Percentiles rank a stretch among this genome's conserved stretches.
phyloP scores from a whole-genome alignment of 2,329 filamentous ascomycete genomes.

The Diaporthe sp. region DNA sequence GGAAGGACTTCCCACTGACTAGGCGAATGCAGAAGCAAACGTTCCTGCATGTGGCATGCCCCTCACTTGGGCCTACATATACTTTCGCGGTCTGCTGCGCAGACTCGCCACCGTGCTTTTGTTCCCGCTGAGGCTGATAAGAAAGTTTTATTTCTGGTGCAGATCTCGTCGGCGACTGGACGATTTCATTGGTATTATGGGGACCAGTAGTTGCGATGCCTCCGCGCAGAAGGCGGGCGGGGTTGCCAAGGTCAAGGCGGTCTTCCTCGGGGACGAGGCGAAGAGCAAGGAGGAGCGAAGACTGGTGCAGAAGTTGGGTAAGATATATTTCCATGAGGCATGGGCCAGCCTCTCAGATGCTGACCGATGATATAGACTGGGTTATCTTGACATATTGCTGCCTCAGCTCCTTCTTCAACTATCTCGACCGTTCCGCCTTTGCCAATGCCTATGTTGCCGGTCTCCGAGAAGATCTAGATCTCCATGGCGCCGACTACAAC shows the following conservation, averaged over 20 bases:
- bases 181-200: neutral
- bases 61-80: constrained; percentile 8
- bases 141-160: neutral
- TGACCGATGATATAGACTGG: neutral
- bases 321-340: neutral
- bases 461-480: constrained; percentile 49
- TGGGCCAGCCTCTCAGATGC: neutral
- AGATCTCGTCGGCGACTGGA: neutral
- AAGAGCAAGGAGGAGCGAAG: constrained; percentile 18
- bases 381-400: constrained; percentile 45
- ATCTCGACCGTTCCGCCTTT: constrained; percentile 55
- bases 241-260: neutral
- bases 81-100: neutral
- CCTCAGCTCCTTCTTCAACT: constrained; percentile 49
- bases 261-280: constrained; percentile 10
- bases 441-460: constrained; percentile 56
- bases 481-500: constrained; percentile 53
- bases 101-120: neutral
- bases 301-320: constrained; percentile 21
- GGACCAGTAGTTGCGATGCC: neutral
- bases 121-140: neutral
- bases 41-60: constrained; percentile 1
- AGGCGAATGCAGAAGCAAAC: neutral
- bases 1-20: constrained; percentile 4
- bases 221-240: constrained; percentile 1